phyloP scores from a whole-genome alignment of 805 yeast genomes.

The Lachancea quebecensis region DNA sequence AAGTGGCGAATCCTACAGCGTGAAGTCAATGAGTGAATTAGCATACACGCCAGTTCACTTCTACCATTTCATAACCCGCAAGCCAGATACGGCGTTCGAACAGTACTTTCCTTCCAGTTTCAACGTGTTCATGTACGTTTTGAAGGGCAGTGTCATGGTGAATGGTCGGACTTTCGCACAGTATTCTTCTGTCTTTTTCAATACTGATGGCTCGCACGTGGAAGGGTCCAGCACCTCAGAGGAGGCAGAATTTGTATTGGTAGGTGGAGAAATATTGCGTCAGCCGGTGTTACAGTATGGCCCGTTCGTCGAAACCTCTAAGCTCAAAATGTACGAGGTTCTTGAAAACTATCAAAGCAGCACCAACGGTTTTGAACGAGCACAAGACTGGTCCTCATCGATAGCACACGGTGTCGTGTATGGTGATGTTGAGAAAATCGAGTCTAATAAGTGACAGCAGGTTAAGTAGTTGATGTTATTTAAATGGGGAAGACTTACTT shows the following conservation, averaged over 20 bases:
- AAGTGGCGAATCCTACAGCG: conserved; percentile 70
- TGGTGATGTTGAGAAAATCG: conserved; percentile 15
- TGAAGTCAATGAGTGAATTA: conserved; percentile 62
- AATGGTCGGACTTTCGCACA: conserved; percentile 38
- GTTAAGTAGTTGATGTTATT: background rate
- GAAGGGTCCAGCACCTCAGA: conserved; percentile 44
- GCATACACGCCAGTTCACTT: conserved; percentile 79
- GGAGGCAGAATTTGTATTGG: conserved; percentile 56
- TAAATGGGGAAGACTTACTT: no score
- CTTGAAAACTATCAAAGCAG: conserved; percentile 65
- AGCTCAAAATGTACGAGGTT: conserved; percentile 60
- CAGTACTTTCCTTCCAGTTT: conserved; percentile 55
- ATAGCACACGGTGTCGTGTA: conserved; percentile 35
- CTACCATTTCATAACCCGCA: conserved; percentile 57
- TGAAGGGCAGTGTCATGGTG: conserved; percentile 53
- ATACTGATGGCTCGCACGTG: conserved; percentile 59
- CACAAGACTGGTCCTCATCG: conserved; percentile 48
- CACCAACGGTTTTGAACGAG: conserved; percentile 62
- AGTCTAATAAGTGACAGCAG: background rate
- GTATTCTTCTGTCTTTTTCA: conserved; percentile 54
- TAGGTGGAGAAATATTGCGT: conserved; percentile 68
- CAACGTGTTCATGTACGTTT: conserved; percentile 63
- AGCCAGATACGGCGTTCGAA: conserved; percentile 51
- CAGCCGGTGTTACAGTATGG: conserved; percentile 83
- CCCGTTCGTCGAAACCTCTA: conserved; percentile 77